A percentile compares a stretch with the other conserved stretches of the same genome.
Evolutionary conservation across 257 asterid species (phyloP).

Genomic region (Penstemon barbatus): DNA sequence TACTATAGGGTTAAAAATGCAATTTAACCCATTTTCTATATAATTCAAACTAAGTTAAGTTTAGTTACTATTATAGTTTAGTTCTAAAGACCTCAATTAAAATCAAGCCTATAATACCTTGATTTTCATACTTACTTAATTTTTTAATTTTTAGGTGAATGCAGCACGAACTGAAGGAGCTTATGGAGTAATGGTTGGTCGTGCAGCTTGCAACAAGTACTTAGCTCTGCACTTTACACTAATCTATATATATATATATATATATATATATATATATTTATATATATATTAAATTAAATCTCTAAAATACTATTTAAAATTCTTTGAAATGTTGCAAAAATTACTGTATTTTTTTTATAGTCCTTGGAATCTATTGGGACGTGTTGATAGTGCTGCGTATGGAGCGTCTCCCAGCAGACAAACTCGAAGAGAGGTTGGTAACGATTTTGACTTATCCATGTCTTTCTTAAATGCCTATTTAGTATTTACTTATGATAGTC

Average conservation of each 20-base stretch:
- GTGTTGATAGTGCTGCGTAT: constrained; percentile 74
- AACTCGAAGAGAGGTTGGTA: constrained; percentile 81
- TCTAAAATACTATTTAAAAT: no score
- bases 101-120: background rate
- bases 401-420: constrained; percentile 63
- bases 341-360: constrained; percentile 38
- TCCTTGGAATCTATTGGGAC: constrained; percentile 85
- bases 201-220: constrained; percentile 81
- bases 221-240: constrained; percentile 16
- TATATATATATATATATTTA: background rate
- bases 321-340: no score
- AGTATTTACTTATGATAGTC: constrained; percentile 3
- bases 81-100: no score
- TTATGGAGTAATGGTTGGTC: constrained; percentile 94
- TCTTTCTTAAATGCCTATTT: background rate
- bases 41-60: no score
- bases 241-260: background rate
- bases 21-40: no score
- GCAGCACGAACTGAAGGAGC: constrained; percentile 89
- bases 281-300: background rate
- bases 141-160: constrained; percentile 49
- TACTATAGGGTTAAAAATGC: no score
- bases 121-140: constrained; percentile 17
- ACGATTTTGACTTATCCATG: constrained; percentile 4
- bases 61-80: no score